Percentiles rank a stretch among this genome's conserved stretches.
These are phyloP conservation scores for Pezicula neosporulosa DNA, from an alignment of 2,329 filamentous ascomycete species.

Conservation along the genomic window DNA sequence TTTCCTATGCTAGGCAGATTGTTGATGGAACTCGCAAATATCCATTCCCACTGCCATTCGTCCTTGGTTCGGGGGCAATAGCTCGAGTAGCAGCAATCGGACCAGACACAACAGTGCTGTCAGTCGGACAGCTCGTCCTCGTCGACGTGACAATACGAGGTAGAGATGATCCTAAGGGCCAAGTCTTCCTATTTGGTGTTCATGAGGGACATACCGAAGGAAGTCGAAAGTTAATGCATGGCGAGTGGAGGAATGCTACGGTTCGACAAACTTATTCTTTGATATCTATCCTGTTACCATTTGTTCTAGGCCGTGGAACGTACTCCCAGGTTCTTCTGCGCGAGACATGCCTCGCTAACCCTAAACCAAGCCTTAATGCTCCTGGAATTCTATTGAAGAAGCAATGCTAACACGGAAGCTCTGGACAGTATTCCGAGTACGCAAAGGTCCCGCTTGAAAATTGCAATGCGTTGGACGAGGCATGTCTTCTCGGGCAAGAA, in stretches of 20 bases:
- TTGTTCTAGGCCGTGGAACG: too few relatives aligned
- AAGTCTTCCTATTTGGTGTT: conserved; percentile 13
- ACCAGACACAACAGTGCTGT: conserved; percentile 28
- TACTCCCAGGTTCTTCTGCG: too few relatives aligned
- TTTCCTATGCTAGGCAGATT: conserved; percentile 23
- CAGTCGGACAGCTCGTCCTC: conserved; percentile 31
- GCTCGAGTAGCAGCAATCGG: conserved; percentile 30
- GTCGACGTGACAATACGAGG: conserved; percentile 29
- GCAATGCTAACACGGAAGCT: too few relatives aligned
- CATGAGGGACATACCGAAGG: conserved; percentile 21
- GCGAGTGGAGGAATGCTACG: conserved; percentile 27
- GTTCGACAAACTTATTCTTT: too few relatives aligned
- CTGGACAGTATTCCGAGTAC: conserved; percentile 26
- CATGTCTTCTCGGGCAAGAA: conserved; percentile 10
- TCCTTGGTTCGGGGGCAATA: conserved; percentile 27
- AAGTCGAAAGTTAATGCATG: conserved; percentile 24
- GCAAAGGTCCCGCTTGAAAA: conserved; percentile 32
- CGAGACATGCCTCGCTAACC: too few relatives aligned
- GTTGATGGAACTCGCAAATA: conserved; percentile 31
- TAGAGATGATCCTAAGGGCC: conserved; percentile 27
- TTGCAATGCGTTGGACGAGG: conserved; percentile 28
- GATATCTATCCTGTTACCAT: too few relatives aligned
- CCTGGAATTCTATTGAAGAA: too few relatives aligned
- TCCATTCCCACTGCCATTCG: conserved; percentile 25
- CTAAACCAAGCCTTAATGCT: too few relatives aligned